Conservation (phyloP, 2,329 filamentous ascomycete species). For the Pseudogymnoascus destructans region DNA sequence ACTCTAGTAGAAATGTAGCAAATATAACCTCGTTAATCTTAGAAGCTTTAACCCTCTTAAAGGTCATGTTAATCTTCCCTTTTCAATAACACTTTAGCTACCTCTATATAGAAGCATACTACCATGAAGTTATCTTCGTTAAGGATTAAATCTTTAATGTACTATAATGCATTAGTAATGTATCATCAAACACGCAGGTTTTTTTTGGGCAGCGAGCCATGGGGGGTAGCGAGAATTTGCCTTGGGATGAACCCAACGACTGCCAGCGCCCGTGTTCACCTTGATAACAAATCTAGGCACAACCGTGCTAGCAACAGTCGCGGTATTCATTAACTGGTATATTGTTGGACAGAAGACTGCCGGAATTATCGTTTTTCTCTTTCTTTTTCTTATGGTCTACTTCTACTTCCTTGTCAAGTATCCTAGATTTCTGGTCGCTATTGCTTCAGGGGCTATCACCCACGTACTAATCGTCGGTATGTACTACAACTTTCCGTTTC, state of each 20-base stretch:
- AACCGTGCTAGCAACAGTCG: slow-evolving; percentile 49
- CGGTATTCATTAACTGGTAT: slow-evolving; percentile 55
- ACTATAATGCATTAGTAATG: not conserved
- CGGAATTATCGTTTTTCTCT: slow-evolving; percentile 54
- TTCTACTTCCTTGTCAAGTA: slow-evolving; percentile 51
- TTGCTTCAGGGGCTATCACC: slow-evolving; percentile 51
- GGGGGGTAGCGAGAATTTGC: slow-evolving; percentile 53
- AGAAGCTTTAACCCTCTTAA: too few species aligned
- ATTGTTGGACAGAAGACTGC: slow-evolving; percentile 48
- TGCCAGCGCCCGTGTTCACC: slow-evolving; percentile 53
- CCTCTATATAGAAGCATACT: not conserved
- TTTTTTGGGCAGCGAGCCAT: slow-evolving; percentile 57
- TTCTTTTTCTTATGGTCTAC: slow-evolving; percentile 14
- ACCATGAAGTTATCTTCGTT: not conserved
- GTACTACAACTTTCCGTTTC: not conserved
- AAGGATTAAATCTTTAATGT: not conserved
- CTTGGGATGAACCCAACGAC: slow-evolving; percentile 32
- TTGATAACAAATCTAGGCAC: slow-evolving; percentile 53
- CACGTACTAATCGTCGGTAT: slow-evolving; percentile 27
- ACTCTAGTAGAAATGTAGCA: not conserved
- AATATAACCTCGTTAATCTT: not conserved
- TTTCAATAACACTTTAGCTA: not conserved
- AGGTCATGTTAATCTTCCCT: not conserved
- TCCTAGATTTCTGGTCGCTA: slow-evolving; percentile 45
- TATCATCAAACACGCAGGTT: slow-evolving; percentile 46